Evolutionary conservation across 345 rosid genomes (phyloP).

Genomic region (Linum usitatissimum): DNA sequence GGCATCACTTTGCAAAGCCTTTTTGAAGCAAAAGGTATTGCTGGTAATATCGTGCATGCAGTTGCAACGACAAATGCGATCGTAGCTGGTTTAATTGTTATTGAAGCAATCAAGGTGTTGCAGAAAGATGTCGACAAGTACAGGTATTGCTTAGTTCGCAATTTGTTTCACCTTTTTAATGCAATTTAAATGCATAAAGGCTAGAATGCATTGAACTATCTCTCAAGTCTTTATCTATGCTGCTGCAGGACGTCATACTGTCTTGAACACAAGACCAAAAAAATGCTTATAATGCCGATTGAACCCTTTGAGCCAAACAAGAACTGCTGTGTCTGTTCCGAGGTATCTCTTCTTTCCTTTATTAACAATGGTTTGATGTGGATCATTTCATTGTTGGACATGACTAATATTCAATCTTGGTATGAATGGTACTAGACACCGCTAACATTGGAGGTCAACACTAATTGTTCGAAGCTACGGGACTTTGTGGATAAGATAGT

Average conservation of each 20-base stretch:
- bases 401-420: conserved; percentile 11
- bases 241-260: conserved; percentile 85
- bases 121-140: conserved; percentile 45
- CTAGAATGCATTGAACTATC: background rate
- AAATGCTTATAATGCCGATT: conserved; percentile 95
- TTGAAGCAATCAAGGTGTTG: conserved; percentile 95
- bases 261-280: conserved; percentile 69
- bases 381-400: conserved; percentile 8
- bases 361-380: conserved; percentile 6
- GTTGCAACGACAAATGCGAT: conserved; percentile 97
- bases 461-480: conserved; percentile 57
- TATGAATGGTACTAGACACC: conserved; percentile 55
- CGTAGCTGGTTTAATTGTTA: conserved; percentile 88
- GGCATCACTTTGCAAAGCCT: conserved; percentile 90
- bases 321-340: conserved; percentile 91
- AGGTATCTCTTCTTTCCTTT: conserved; percentile 38
- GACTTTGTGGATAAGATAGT: conserved; percentile 92
- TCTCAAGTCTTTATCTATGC: background rate
- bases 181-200: background rate
- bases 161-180: conserved; percentile 1
- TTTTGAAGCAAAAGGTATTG: conserved; percentile 99
- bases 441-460: conserved; percentile 71
- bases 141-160: conserved; percentile 40
- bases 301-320: conserved; percentile 88
- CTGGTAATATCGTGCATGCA: conserved; percentile 97